Evolutionary conservation across 2,329 filamentous ascomycete species (phyloP), one percentile per base, ranked within the genome.

Genomic region (Lecanicillium sp.): DNA sequence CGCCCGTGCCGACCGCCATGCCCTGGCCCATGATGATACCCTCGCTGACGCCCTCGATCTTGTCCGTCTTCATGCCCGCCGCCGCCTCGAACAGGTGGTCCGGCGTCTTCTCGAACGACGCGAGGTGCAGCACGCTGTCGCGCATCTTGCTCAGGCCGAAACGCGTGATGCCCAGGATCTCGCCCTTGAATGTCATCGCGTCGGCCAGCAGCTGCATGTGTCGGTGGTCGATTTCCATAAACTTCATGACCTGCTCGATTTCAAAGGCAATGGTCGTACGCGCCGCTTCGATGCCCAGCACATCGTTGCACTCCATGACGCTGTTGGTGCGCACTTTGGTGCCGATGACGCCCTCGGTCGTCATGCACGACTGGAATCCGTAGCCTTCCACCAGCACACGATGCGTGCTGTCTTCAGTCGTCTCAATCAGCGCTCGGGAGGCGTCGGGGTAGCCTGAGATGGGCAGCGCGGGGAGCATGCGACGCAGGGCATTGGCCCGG

Each of bases 1-100:
- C 86, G 4, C 93, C 93, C 0, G 93, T 98, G 5, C 93, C 93
- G 29, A 98, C 75, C 37, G 79, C 79, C 79, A 97, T 94, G 35
- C 85, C 90, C 74, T 97, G 91, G 14, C 93, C 93, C 84, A 97
- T 93, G 62, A 98, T 98, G 62, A 98, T 97, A 67, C 90, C 94
- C 70, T 98, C 93, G 48, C 81, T 87, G 9, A 98, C 93, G 58
- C 93, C 93, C 65, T 95, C 87, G 52, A 98, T 94, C 53, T 80
- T 77, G 68, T 98, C 93, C 23, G 81, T 85, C 73, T 96, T 96
- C 76, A 94, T 94, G 49, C 84, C 83, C 5, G 89, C 87, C 6
- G 90, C 93, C 3, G 93, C 93, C 54, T 96, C 91, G 60, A 98
- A 98, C 33, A 98, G 70, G 68, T 98, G 93, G 63, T 98, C 93